Base-by-base conservation (phyloP, 1,284 basidiomycete genomes). In the Gymnopus androsaceus region DNA sequence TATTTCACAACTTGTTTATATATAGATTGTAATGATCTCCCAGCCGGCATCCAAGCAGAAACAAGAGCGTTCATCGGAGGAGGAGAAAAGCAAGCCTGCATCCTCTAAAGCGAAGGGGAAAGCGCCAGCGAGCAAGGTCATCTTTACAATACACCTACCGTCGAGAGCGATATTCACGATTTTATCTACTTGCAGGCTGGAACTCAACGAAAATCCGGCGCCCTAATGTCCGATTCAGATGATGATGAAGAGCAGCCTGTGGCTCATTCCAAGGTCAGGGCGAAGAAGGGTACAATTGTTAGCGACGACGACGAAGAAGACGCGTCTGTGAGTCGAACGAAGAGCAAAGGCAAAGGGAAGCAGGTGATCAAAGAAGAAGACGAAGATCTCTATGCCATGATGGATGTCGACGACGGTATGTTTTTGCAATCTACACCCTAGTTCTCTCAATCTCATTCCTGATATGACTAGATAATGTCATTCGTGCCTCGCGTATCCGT, bases 381-480 rank as follows among this genome's bases (percentile, higher is more conserved):
- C 51, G 69, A 65, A 37, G 83, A 82, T 46, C 67, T 84, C 28
- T 72, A 72, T 41, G 84, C 80, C 11, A 81, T 90, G 76, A 90
- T 90, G 88, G 88, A 91, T 54, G 78, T 90, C 52, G 85, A 88
- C 59, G 87, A 91, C 65, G 81, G 86, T 86, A 52, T 33, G 76
- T 60, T 23, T 51, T 36, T 9, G 31, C 34, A 27, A 15, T 7
- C 55, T 45, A 50, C 17, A 44, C 23, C 8, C 46, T 30, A 21
- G 36, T 7, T 14, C 3, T 15, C 33, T 19, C 21, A 12, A 38
- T 51, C 3, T 59, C 34, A 25, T 41, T 40, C 49, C 33, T 42
- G 25, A 55, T 47, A 52, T 42, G 41, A 27, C n/a, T 51, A 80
- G 81, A 79, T 38, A 64, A 76, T 64, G 81, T 85, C 17, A 74